phyloP scores from a whole-genome alignment of 129 eudicot genomes.

The Pittosporum tobira region DNA sequence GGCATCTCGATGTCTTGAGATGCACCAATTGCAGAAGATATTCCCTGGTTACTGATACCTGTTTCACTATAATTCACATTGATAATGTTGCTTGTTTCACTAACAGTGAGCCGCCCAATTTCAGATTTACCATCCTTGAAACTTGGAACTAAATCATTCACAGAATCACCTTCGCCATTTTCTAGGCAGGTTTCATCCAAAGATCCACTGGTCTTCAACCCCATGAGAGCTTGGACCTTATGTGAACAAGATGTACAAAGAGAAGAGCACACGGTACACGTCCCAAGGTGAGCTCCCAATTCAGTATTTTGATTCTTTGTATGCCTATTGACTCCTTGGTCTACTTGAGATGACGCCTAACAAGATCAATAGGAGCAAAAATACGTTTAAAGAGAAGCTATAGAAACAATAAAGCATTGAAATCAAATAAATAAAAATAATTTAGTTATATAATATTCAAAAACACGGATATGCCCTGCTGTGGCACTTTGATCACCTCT shows the following conservation, averaged over 20 bases:
- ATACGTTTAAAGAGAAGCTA: too few relatives aligned
- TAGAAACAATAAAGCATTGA: too few relatives aligned
- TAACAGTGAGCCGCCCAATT: conserved; percentile 26
- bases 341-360: conserved; percentile 36
- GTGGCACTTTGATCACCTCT: too few relatives aligned
- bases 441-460: too few relatives aligned
- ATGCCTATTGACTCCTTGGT: conserved; percentile 25
- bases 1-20: conserved; percentile 20
- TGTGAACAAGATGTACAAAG: conserved; percentile 40
- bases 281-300: conserved; percentile 21
- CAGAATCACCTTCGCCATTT: conserved; percentile 11
- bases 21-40: conserved; percentile 33
- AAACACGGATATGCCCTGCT: too few relatives aligned
- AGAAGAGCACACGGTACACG: conserved; percentile 45
- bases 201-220: conserved; percentile 36
- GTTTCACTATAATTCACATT: conserved; percentile 27
- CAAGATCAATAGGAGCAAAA: conserved; percentile 13
- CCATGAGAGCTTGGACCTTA: conserved; percentile 34
- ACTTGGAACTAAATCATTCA: conserved; percentile 16
- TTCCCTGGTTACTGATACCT: too few relatives aligned
- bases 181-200: conserved; percentile 29
- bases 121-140: conserved; percentile 16
- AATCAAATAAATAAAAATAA: conserved; percentile 4
- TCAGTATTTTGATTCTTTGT: conserved; percentile 18
- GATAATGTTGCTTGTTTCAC: conserved; percentile 31